Base-by-base conservation (phyloP, 805 yeast species). In the Phaffomyces opuntiae region DNA sequence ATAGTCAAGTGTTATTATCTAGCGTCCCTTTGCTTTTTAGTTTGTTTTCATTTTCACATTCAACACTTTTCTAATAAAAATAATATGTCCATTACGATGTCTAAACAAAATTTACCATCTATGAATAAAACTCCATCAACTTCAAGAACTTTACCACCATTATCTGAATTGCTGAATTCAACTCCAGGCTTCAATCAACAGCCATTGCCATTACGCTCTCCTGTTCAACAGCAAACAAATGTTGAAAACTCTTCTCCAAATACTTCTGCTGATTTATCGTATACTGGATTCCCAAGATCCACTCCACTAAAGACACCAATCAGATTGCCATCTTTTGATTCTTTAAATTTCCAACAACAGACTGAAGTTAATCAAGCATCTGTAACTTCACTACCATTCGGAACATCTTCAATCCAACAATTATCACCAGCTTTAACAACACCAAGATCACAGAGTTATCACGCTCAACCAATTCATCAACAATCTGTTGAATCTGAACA, bases 281-380 rank as follows among this genome's bases (percentile, higher is more conserved):
- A 11, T 29, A 29, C 14, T 29, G 31, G 13, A 29, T 29, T 29
- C 13, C 31, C 31, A 29, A 29, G 31, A 29, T 29, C 14, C 16
- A 19, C 11, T 21, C 35, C 47, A 7, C 39, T 50, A 38, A 49
- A 52, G 24, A 59, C 61, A 3, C 62, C 62, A 11, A 29, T 57
- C 5, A 56, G 59, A 50, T 47, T 59, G 5, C 63, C 63, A 2
- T 57, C 62, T 2, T 53, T 57, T 39, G 60, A 56, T 25, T 52
- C 60, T 5, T 39, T 59, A 27, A 50, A 50, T 24, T 50, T 57
- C 19, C 51, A 47, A 36, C 46, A 54, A 0, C 42, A 45, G 27
- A 27, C 49, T 38, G 40, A 40, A 3, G 3, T 29, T 3, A 29
- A 13, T 29, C 31, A 29, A 29, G 11, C 31, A 27, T 9, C 12